These are phyloP conservation scores for Castanea crenata DNA, from an alignment of 306 rosid species.

Conservation along the genomic window DNA sequence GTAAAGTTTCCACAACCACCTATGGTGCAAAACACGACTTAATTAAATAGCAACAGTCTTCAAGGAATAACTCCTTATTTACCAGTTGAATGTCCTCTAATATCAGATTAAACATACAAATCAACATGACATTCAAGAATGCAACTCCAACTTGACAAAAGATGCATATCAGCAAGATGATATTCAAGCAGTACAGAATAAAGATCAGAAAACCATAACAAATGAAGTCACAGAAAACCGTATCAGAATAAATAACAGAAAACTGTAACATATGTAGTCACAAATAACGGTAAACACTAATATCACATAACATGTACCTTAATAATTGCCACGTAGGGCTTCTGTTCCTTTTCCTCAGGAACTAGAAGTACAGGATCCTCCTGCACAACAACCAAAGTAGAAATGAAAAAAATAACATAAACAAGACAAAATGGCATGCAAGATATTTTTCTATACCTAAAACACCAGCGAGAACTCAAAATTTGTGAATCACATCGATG, in stretches of 20 bases:
- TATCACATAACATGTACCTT: conserved; percentile 50
- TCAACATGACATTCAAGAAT: neutral
- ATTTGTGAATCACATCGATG: neutral
- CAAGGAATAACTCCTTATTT: neutral
- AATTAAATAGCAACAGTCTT: neutral
- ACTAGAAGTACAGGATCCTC: conserved; percentile 93
- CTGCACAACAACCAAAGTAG: conserved; percentile 35
- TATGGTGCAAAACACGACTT: neutral
- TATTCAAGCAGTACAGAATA: neutral
- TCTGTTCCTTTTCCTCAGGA: conserved; percentile 62
- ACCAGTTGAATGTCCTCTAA: neutral
- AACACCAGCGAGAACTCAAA: neutral
- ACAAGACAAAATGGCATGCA: neutral
- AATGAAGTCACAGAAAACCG: neutral
- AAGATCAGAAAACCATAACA: neutral
- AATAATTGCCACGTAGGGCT: conserved; percentile 92
- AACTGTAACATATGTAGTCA: neutral
- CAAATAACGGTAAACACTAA: neutral
- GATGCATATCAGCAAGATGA: neutral
- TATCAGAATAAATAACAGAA: neutral
- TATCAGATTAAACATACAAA: neutral
- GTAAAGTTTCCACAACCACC: neutral
- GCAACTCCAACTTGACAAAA: neutral
- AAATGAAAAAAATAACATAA: neutral
- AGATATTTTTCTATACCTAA: neutral